Base-by-base conservation (phyloP, 225 moss, liverwort and hornwort species). In the Pseudisothecium myosuroides region DNA sequence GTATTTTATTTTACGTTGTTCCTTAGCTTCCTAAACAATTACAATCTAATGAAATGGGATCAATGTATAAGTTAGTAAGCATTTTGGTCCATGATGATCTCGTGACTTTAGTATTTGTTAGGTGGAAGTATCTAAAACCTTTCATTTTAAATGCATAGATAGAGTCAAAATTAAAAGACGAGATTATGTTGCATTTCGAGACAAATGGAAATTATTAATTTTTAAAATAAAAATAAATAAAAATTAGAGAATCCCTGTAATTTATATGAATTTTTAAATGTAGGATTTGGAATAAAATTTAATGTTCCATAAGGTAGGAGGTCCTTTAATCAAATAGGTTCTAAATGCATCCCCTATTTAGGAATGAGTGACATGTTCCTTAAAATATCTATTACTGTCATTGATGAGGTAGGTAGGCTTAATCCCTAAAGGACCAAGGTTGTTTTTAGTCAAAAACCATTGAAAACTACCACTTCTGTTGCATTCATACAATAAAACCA, bases 11-110 rank as follows among this genome's bases (percentile, higher is more conserved):
- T 79, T 5, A 0, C 29, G 13, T 31, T 43, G 34, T 34, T 23
- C 31, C 0, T 32, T 0, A 45, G 1, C 34, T 47, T 0, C 1
- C 20, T 31, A 15, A 32, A 34, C 63, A 22, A 34, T 0, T 22
- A 2, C 2, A 47, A 45, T 81, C 2, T 45, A 32, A 62, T 32
- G 4, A 61, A 81, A 14, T 32, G 8, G 41, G 0, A 47, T 63
- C 3, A 47, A 34, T 47, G 14, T 47, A 2, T 23, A 43, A 31
- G 10, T 10, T 14, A 23, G 22, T 27, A 31, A 43, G 31, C 10
- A 23, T 81, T 80, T 32, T 6, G 10, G 10, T 34, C 15, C 3
- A 62, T 4, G 2, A 31, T 0, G 1, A 43, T 80, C 29, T 19
- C 0, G 2, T 41, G 6, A 29, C 12, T 41, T 80, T 39, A 11